Base-by-base conservation (phyloP, 768 basidiomycete genomes). In the Boletellus sp. region DNA sequence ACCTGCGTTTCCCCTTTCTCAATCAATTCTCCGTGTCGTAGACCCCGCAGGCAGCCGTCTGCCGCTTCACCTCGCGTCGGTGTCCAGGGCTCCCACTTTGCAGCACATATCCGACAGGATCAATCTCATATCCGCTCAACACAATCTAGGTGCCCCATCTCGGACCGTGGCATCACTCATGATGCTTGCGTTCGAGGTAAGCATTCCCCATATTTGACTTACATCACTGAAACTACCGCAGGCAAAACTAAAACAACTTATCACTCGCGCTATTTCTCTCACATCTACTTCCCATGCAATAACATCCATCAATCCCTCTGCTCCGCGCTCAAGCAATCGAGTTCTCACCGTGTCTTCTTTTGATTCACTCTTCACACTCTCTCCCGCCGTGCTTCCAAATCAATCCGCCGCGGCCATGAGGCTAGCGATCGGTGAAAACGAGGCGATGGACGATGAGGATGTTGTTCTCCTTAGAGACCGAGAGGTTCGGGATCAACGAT, bases 171-270 rank as follows among this genome's bases (percentile, higher is more conserved):
- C 87, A 12, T 74, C 81, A 3, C 72, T 91, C 3, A 78, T 90
- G 76, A 81, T 83, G 66, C 76, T 89, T 42, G 89, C 89, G 2
- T 85, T 83, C 58, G 88, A 92, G 74, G 87, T 87, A 37, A n/a
- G 52, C 10, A 71, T 64, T 42, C 20, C 12, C 17, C 26, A 6
- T 12, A 22, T 44, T 26, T 22, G 19, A 32, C 24, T 16, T 10
- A 10, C 13, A 8, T 22, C 1, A 47, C 53, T 50, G 28, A 50
- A 22, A 4, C 42, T 24, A 3, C 34, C 31, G 15, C 53, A 90
- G 87, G 86, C 86, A 16, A 88, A 89, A 63, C 75, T 92, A 4
- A 92, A 92, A 61, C 86, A 90, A 50, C 78, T 91, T 23, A 85
- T 92, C 55, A 87, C 84, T 1, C 87, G 87, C 57, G 87, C 89